Evolutionary conservation across 1,139 yeast genomes (phyloP).

Genomic region (Candida smagusa): DNA sequence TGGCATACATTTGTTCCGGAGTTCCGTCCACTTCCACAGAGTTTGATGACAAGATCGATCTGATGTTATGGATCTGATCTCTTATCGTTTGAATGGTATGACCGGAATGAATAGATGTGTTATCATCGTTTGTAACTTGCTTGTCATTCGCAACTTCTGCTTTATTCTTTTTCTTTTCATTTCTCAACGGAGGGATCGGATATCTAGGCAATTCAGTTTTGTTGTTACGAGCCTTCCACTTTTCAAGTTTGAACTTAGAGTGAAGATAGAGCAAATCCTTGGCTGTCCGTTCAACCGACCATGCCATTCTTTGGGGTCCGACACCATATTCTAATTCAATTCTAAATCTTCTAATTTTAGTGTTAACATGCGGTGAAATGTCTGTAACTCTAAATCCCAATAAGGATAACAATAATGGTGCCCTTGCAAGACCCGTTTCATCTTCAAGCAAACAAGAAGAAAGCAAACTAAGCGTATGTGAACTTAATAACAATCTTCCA

Average conservation of each 20-base stretch:
- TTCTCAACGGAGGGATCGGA: slow-evolving; percentile 29
- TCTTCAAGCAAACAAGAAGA: slow-evolving; percentile 76
- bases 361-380: slow-evolving; percentile 36
- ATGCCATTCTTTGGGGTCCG: slow-evolving; percentile 71
- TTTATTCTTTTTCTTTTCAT: slow-evolving; percentile 2
- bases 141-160: neutral
- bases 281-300: slow-evolving; percentile 75
- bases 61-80: slow-evolving; percentile 25
- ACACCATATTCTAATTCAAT: slow-evolving; percentile 86
- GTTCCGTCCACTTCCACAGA: slow-evolving; percentile 12
- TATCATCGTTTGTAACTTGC: slow-evolving; percentile 11
- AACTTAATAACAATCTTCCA: slow-evolving; percentile 64
- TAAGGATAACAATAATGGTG: slow-evolving; percentile 76
- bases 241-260: slow-evolving; percentile 56
- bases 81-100: slow-evolving; percentile 20
- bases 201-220: slow-evolving; percentile 40
- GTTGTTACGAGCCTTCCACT: slow-evolving; percentile 34
- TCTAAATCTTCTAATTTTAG: slow-evolving; percentile 54
- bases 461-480: slow-evolving; percentile 74
- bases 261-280: slow-evolving; percentile 71
- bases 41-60: slow-evolving; percentile 27
- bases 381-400: slow-evolving; percentile 65
- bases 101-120: slow-evolving; percentile 16
- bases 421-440: slow-evolving; percentile 73
- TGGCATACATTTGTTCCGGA: slow-evolving; percentile 28